Conservation (phyloP, 2,329 filamentous ascomycete species). For the Cercospora sojina region DNA sequence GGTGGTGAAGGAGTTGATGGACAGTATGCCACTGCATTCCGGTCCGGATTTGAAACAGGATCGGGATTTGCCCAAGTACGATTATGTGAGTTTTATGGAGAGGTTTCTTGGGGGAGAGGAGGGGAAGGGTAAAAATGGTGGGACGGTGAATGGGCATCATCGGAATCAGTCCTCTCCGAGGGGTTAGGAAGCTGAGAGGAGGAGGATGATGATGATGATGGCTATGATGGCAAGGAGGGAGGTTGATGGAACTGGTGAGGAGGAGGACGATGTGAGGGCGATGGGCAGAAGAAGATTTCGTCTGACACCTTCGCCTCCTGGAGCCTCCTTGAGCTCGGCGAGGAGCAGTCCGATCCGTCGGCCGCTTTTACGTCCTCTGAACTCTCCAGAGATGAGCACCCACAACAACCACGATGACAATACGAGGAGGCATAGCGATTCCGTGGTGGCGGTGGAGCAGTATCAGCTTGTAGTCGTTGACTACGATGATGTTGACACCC, state of each 20-base stretch:
- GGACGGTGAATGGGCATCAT: constrained; percentile 19
- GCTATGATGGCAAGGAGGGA: background rate
- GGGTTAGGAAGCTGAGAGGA: background rate
- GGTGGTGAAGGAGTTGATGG: constrained; percentile 86
- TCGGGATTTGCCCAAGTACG: constrained; percentile 80
- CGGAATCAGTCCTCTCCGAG: background rate
- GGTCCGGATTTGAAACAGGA: constrained; percentile 87
- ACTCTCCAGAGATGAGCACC: background rate
- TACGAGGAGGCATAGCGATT: background rate
- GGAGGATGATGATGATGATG: background rate
- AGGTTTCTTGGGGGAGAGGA: constrained; percentile 49
- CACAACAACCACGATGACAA: background rate
- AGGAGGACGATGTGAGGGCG: background rate
- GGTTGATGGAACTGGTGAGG: background rate
- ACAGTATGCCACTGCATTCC: constrained; percentile 79
- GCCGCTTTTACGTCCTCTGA: background rate
- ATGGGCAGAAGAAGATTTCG: background rate
- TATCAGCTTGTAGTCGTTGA: background rate
- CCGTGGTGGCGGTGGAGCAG: background rate
- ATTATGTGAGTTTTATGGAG: constrained; percentile 98
- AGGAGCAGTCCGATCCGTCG: background rate
- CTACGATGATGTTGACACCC: background rate
- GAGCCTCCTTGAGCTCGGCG: background rate
- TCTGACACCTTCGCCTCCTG: background rate
- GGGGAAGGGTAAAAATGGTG: background rate